phyloP scores from a whole-genome alignment of 2,329 filamentous ascomycete genomes.

The Penicillium occitanis region DNA sequence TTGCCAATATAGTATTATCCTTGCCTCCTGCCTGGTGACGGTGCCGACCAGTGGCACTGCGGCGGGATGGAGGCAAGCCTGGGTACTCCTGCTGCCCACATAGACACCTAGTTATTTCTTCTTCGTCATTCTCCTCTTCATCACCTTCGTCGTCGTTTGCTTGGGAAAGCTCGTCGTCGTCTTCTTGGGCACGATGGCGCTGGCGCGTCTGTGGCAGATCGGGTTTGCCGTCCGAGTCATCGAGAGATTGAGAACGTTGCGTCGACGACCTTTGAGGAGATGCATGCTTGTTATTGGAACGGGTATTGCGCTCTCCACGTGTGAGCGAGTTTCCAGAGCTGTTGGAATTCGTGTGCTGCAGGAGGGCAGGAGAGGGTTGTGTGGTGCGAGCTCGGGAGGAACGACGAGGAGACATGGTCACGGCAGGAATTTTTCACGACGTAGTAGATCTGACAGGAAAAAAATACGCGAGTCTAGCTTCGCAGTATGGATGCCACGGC shows the following conservation, averaged over 20 bases:
- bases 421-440: slow-evolving; percentile 5
- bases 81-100: slow-evolving; percentile 95
- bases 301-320: slow-evolving; percentile 71
- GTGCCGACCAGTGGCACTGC: slow-evolving; percentile 52
- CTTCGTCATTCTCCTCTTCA: slow-evolving; percentile 65
- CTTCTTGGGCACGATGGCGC: slow-evolving; percentile 71
- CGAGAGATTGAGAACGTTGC: slow-evolving; percentile 51
- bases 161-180: slow-evolving; percentile 57
- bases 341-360: slow-evolving; percentile 74
- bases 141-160: slow-evolving; percentile 58
- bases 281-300: slow-evolving; percentile 68
- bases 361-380: slow-evolving; percentile 67
- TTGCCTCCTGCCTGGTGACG: slow-evolving; percentile 55
- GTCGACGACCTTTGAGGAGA: slow-evolving; percentile 75
- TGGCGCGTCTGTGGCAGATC: slow-evolving; percentile 72
- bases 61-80: slow-evolving; percentile 66
- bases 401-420: slow-evolving; percentile 70
- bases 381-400: slow-evolving; percentile 85
- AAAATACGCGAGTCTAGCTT: not conserved
- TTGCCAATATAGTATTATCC: slow-evolving; percentile 60
- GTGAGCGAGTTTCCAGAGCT: slow-evolving; percentile 70
- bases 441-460: not conserved
- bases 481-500: not conserved
- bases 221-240: slow-evolving; percentile 56
- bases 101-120: slow-evolving; percentile 92